Evolutionary conservation across 2,329 filamentous ascomycete genomes (phyloP).

Genomic region (Arthrobotrys conoides): DNA sequence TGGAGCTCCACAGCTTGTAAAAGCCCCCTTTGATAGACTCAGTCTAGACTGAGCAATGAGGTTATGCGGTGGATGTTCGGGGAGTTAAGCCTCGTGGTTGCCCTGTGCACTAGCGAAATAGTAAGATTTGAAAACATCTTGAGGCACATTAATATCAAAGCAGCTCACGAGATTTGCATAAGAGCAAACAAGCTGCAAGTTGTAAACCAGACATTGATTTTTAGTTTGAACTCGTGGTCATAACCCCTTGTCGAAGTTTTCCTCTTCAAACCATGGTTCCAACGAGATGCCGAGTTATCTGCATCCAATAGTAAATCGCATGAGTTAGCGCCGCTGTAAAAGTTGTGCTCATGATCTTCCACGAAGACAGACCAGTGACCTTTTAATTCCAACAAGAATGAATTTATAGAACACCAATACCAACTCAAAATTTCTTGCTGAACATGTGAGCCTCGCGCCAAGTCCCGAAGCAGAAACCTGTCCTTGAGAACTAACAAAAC

Average conservation of each 20-base stretch:
- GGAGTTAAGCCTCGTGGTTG: background rate
- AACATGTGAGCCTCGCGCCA: background rate
- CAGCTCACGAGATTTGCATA: background rate
- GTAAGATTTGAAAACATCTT: conserved; percentile 2
- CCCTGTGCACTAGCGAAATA: background rate
- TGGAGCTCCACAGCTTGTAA: background rate
- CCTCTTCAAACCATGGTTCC: background rate
- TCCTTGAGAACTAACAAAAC: background rate
- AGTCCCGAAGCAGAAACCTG: background rate
- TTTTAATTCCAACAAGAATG: conserved; percentile 39
- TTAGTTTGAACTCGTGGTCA: conserved; percentile 3
- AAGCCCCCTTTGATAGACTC: background rate
- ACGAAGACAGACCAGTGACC: background rate
- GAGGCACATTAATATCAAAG: conserved; percentile 14
- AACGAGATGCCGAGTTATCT: conserved; percentile 10
- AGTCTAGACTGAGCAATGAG: background rate
- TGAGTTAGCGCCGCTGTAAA: conserved; percentile 11
- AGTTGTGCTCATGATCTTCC: background rate
- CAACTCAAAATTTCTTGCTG: conserved; percentile 11
- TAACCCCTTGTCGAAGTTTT: conserved; percentile 2
- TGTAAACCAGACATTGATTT: conserved; percentile 1
- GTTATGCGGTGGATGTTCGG: conserved; percentile 1
- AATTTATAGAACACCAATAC: conserved; percentile 12
- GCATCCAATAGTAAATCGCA: conserved; percentile 17
- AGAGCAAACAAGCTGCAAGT: conserved; percentile 5